A percentile compares a stretch with the other conserved stretches of the same genome.
phyloP scores from a whole-genome alignment of 2,329 filamentous ascomycete genomes.

The Monilinia vaccinii-corymbosi region DNA sequence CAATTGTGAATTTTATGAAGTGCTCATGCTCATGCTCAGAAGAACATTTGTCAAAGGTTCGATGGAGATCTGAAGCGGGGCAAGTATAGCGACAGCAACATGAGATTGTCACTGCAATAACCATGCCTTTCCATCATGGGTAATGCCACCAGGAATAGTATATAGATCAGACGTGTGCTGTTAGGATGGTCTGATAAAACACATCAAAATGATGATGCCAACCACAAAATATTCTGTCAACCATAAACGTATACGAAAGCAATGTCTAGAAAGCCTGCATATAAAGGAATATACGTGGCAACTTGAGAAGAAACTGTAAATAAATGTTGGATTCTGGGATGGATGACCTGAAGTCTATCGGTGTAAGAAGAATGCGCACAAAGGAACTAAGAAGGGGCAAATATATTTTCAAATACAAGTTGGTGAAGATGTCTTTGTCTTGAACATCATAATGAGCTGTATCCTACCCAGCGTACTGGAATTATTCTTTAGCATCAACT shows the following conservation, averaged over 20 bases:
- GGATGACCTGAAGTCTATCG: neutral
- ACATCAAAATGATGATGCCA: too few species aligned
- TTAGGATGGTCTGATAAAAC: neutral
- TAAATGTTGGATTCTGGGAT: neutral
- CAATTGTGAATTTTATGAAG: neutral
- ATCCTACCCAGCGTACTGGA: neutral
- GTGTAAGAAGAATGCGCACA: neutral
- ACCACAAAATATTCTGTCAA: neutral
- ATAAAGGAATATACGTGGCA: neutral
- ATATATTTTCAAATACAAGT: neutral
- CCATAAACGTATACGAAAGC: neutral
- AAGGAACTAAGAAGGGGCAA: neutral
- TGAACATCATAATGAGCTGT: neutral
- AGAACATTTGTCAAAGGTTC: neutral
- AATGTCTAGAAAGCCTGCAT: neutral
- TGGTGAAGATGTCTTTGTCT: neutral
- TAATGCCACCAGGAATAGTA: neutral
- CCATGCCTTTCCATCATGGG: neutral
- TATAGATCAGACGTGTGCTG: neutral
- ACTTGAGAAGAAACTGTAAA: neutral
- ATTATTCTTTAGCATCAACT: too few species aligned
- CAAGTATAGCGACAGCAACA: too few species aligned
- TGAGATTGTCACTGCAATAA: too few species aligned
- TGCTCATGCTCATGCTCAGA: too few species aligned
- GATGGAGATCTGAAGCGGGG: neutral